These are phyloP conservation scores for Russula sp. DNA, from an alignment of 768 basidiomycete species.

Conservation along the genomic window DNA sequence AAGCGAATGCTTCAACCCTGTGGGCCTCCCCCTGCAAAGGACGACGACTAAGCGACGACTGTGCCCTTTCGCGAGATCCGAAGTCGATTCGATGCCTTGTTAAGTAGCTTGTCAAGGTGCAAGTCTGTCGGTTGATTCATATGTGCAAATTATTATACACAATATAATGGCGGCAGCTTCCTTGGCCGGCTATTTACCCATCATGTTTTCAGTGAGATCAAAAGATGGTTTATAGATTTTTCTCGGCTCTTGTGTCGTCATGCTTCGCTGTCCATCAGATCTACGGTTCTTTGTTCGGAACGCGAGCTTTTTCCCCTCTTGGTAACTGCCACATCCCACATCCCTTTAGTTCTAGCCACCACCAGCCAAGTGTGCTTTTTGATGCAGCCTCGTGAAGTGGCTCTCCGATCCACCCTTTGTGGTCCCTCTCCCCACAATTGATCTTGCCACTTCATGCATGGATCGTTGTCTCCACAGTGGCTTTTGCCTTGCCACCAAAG, in stretches of 20 bases:
- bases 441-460: constrained; percentile 4
- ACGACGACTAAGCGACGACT: constrained; percentile 56
- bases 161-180: neutral
- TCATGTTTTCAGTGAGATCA: constrained; percentile 1
- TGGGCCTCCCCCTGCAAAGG: constrained; percentile 60
- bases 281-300: neutral
- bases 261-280: constrained; percentile 1
- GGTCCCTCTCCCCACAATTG: neutral
- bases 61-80: neutral
- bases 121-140: neutral
- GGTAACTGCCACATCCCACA: constrained; percentile 15
- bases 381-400: neutral
- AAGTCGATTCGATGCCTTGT: neutral
- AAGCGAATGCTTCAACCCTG: constrained; percentile 57
- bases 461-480: neutral
- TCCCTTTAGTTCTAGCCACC: neutral
- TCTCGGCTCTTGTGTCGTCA: neutral
- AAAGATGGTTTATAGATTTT: neutral
- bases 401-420: neutral
- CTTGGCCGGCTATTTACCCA: neutral
- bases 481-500: constrained; percentile 3
- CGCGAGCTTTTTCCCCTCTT: neutral
- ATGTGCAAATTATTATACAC: neutral
- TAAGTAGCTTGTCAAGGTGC: constrained; percentile 10
- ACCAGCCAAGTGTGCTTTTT: neutral